Base-by-base conservation (phyloP, 305 asterid species). In the Fraxinus albicans region DNA sequence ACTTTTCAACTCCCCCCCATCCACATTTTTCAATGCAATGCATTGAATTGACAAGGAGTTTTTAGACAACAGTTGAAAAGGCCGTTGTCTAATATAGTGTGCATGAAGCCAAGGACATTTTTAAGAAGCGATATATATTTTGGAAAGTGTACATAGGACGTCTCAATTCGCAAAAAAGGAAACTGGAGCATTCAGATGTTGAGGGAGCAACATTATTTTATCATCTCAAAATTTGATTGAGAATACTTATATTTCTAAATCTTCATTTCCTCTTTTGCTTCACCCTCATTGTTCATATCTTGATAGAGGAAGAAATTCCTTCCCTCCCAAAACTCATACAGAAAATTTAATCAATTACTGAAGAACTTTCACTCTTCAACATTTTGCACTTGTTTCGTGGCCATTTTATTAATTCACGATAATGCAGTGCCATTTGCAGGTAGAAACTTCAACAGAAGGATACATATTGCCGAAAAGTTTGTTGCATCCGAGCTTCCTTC, bases 391-490 rank as follows among this genome's bases (percentile, higher is more conserved):
- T 25, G 47, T 60, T 15, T 21, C 0, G 27, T 8, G 36, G 8
- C 76, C 76, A 35, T 63, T 69, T 29, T 67, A 67, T 17, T 67
- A 67, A 27, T 10, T 34, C 35, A 3, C 2, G 3, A 67, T 12
- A 44, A 6, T 55, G 67, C 67, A n/a, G 67, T 55, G 74, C 2
- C 36, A 27, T 67, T 13, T 69, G 36, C 19, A 69, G 38, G 44
- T 35, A 33, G 83, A 50, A 55, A 82, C 70, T 81, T 78, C 83
- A 88, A 6, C 12, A 63, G 40, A 81, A 92, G 97, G 96, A 93
- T 96, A 94, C 99, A 96, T 87, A 94, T 87, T 31, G 97, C 98
- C 6, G 98, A 90, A 86, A 96, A 96, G 80, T 91, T 87, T 27
- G 86, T 83, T 17, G 98, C 96, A 87, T 96, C 98, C 19, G 89